Evolutionary conservation across 768 basidiomycete genomes (phyloP).

Genomic region (Agaricus sinodeliciosus): DNA sequence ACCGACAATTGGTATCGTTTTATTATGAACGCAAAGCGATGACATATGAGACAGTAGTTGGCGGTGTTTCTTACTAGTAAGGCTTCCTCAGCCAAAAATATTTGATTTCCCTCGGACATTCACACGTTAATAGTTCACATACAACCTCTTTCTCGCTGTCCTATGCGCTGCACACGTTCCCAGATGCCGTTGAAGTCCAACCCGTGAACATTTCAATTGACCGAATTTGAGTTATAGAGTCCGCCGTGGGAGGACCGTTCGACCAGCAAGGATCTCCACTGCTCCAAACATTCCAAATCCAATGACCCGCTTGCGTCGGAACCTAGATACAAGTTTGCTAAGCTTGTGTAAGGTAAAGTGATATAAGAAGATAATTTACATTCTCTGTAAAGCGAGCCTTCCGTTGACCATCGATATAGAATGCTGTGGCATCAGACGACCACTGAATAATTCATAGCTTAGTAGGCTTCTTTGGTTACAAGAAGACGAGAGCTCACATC

Average conservation of each 20-base stretch:
- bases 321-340: conserved; percentile 15
- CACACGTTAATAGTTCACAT: too few species aligned
- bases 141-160: too few species aligned
- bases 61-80: too few species aligned
- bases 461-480: neutral
- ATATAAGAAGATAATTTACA: conserved; percentile 14
- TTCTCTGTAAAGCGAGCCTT: conserved; percentile 23
- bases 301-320: conserved; percentile 21
- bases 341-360: neutral
- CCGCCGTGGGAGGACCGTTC: conserved; percentile 25
- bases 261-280: conserved; percentile 29
- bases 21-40: too few species aligned
- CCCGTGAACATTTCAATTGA: conserved; percentile 30
- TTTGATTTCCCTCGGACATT: neutral
- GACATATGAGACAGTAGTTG: too few species aligned
- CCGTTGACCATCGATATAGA: conserved; percentile 28
- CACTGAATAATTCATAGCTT: conserved; percentile 18
- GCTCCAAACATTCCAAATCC: conserved; percentile 32
- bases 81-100: too few species aligned
- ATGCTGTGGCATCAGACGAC: conserved; percentile 22
- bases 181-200: conserved; percentile 19
- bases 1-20: neutral
- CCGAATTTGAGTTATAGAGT: conserved; percentile 27
- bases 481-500: conserved; percentile 19
- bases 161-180: conserved; percentile 11